Percentiles rank a stretch among this genome's conserved stretches.
These are phyloP conservation scores for Eimeria praecox DNA, from an alignment of 169 alveolate genomes.

Conservation along the genomic window DNA sequence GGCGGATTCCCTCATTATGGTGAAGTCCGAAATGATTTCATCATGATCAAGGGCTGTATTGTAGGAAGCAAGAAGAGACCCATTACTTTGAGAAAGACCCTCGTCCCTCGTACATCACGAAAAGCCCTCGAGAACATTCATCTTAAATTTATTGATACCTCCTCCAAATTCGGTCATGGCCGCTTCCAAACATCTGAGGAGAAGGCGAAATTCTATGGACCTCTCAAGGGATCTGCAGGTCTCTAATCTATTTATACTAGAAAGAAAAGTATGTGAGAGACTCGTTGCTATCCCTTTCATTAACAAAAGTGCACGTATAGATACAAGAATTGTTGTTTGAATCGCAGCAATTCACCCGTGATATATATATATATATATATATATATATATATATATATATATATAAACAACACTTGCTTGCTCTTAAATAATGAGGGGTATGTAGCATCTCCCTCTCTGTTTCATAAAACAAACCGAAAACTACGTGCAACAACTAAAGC, in stretches of 20 bases:
- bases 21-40: constrained; percentile 98
- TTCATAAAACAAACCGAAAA: not conserved
- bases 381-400: no score
- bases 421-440: no score
- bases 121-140: constrained; percentile 97
- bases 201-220: constrained; percentile 98
- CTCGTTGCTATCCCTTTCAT: no score
- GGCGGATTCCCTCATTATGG: constrained; percentile 99
- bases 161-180: constrained; percentile 99
- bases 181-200: constrained; percentile 99
- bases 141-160: constrained; percentile 99
- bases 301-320: no score
- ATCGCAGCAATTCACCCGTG: no score
- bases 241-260: not conserved
- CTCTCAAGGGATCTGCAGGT: constrained; percentile 85
- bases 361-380: no score
- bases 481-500: not conserved
- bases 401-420: no score
- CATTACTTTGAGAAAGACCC: constrained; percentile 98
- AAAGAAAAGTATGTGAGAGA: not conserved
- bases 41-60: constrained; percentile 99
- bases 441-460: no score
- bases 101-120: constrained; percentile 96
- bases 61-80: constrained; percentile 99
- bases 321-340: no score